Evolutionary conservation across 495 filamentous ascomycete species (phyloP), one percentile per base, ranked within the genome.

Genomic region (Annulohypoxylon bovei): DNA sequence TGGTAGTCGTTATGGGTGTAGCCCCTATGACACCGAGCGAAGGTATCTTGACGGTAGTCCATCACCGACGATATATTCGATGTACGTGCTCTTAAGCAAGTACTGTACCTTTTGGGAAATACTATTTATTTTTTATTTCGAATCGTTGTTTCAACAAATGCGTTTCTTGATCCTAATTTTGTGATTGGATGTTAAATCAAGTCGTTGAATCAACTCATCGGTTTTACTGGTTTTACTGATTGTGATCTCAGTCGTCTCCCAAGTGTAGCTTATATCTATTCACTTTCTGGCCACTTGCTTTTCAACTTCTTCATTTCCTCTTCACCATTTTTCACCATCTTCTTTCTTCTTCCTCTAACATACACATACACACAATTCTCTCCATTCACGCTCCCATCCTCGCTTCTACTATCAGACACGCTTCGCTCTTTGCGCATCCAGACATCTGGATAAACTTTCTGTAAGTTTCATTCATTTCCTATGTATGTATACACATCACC

Each of bases 381-480:
- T 47, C 42, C 14, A 9, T 47, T 47, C 20, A 22, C 42, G 37
- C 46, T 25, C 5, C 6, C 14, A 28, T 28, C 8, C 27, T 32
- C 49, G 8, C n/a, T 14, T 16, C 27, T 52, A 40, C 37, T n/a
- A 44, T 20, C 11, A 52, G 7, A 3, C 14, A 16, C 18, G 4
- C 23, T 32, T 27, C 46, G 27, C 3, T 6, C 3, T 3, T 4
- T 14, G 27, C 46, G 20, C 46, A 52, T 8, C 14, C 11, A 16
- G 14, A 4, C 20, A 44, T 32, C 25, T 30, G 0, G 27, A 52
- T 9, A 27, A 20, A n/a, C 6, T 9, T 20, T 12, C 20, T 16
- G 49, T 53, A 53, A 53, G 49, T 53, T 53, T 18, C 28, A 32
- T 20, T 11, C n/a, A 52, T 32, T 53, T 33, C 49, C 28, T 50